These are phyloP conservation scores for Verticillium zaregamsianum DNA, from an alignment of 2,329 filamentous ascomycete species.

Conservation along the genomic window DNA sequence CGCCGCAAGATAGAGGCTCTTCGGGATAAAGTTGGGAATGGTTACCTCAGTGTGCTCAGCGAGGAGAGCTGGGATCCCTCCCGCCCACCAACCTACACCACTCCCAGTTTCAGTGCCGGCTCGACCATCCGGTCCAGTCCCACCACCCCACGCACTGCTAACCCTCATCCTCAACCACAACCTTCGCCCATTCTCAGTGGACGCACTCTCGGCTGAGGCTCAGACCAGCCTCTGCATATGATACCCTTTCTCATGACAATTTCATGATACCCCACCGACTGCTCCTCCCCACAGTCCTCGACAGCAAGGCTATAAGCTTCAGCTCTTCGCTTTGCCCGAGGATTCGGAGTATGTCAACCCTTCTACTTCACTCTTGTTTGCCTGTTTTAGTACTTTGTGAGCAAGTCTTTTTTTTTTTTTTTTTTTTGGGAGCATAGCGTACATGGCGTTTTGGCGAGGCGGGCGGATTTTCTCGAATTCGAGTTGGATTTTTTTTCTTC, in stretches of 20 bases:
- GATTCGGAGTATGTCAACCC: neutral
- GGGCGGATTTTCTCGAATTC: conserved; percentile 1
- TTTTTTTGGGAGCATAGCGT: conserved; percentile 35
- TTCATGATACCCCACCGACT: conserved; percentile 18
- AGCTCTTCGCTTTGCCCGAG: neutral
- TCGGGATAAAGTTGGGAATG: conserved; percentile 78
- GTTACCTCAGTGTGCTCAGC: conserved; percentile 80
- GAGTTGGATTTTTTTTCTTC: neutral
- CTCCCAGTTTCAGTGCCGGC: conserved; percentile 30
- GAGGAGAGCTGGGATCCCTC: conserved; percentile 65
- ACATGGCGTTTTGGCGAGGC: conserved; percentile 26
- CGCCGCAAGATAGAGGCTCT: conserved; percentile 83
- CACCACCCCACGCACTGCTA: conserved; percentile 26
- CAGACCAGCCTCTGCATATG: conserved; percentile 8
- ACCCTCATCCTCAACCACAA: conserved; percentile 18
- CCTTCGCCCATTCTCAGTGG: conserved; percentile 50
- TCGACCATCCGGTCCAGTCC: conserved; percentile 32
- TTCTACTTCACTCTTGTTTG: neutral
- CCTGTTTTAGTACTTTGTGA: conserved; percentile 10
- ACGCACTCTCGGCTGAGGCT: conserved; percentile 42
- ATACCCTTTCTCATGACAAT: conserved; percentile 10
- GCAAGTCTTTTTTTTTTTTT: conserved; percentile 21
- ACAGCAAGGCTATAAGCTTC: neutral
- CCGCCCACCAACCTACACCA: conserved; percentile 30
- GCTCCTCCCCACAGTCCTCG: neutral